Percentiles rank a stretch among this genome's conserved stretches.
These are phyloP conservation scores for Mycena rebaudengoi DNA, from an alignment of 768 basidiomycete species.

Conservation along the genomic window DNA sequence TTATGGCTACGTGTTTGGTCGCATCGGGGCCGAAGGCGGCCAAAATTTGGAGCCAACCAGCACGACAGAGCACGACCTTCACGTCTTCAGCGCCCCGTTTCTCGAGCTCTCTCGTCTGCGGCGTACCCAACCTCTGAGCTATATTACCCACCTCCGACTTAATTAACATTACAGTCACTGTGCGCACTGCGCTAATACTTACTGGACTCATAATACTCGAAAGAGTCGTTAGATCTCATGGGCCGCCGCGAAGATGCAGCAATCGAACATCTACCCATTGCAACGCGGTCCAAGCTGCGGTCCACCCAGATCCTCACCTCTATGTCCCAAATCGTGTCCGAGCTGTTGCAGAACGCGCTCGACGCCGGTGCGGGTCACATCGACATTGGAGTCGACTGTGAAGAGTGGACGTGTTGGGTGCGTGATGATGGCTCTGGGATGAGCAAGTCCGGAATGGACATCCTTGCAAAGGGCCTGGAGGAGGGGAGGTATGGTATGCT, in stretches of 20 bases:
- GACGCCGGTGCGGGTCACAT: constrained; percentile 80
- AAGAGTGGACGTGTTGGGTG: constrained; percentile 86
- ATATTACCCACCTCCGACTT: too few relatives aligned
- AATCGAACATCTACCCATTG: constrained; percentile 60
- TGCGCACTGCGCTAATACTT: too few relatives aligned
- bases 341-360: constrained; percentile 90
- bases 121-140: too few relatives aligned
- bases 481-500: constrained; percentile 75
- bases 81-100: too few relatives aligned
- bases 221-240: too few relatives aligned
- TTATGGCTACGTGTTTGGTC: too few relatives aligned
- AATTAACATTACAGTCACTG: too few relatives aligned
- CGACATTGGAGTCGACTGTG: constrained; percentile 76
- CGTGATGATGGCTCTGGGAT: constrained; percentile 89
- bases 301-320: constrained; percentile 89
- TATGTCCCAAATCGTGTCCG: constrained; percentile 79
- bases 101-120: too few relatives aligned
- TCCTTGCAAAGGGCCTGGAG: constrained; percentile 60
- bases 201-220: too few relatives aligned
- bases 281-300: constrained; percentile 77
- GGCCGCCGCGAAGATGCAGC: background rate
- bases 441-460: constrained; percentile 60
- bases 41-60: too few relatives aligned
- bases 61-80: too few relatives aligned
- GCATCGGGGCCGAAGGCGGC: too few relatives aligned